These are phyloP conservation scores for Castanopsis chinensis DNA, from an alignment of 306 rosid genomes.

Conservation along the genomic window DNA sequence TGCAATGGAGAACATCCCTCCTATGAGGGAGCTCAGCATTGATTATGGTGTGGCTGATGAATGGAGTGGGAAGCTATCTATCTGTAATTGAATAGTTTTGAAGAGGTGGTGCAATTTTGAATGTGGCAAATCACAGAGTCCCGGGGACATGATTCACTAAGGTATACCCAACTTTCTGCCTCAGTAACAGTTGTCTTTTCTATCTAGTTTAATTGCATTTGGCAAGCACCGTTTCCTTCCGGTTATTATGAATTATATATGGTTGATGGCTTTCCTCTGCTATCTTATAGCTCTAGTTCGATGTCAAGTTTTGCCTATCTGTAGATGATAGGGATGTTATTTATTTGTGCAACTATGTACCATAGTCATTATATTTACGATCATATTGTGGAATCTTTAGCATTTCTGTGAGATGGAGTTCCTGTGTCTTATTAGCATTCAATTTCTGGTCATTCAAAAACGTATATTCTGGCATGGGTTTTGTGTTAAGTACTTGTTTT, in stretches of 20 bases:
- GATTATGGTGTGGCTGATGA: slow-evolving; percentile 93
- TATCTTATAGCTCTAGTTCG: slow-evolving; percentile 5
- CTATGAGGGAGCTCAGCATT: slow-evolving; percentile 96
- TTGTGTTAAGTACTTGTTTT: not conserved
- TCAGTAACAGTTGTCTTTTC: slow-evolving; percentile 1
- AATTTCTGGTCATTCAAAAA: not conserved
- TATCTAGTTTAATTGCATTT: not conserved
- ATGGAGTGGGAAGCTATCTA: slow-evolving; percentile 60
- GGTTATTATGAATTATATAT: not conserved
- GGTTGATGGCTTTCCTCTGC: not conserved
- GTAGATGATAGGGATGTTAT: slow-evolving; percentile 12
- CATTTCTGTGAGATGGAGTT: slow-evolving; percentile 1
- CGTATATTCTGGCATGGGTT: not conserved
- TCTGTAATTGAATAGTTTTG: slow-evolving; percentile 60
- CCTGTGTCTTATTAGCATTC: slow-evolving; percentile 4
- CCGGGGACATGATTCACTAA: slow-evolving; percentile 22
- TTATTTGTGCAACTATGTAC: slow-evolving; percentile 14
- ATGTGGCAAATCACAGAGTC: slow-evolving; percentile 41
- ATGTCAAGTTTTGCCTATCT: slow-evolving; percentile 11
- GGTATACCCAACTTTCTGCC: slow-evolving; percentile 37
- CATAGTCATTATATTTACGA: not conserved
- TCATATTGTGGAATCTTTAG: not conserved
- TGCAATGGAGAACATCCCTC: slow-evolving; percentile 96
- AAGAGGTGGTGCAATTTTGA: slow-evolving; percentile 26
- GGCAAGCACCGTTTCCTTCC: slow-evolving; percentile 2